phyloP scores from a whole-genome alignment of 768 basidiomycete genomes.

The Neoboletus brunneissimus region DNA sequence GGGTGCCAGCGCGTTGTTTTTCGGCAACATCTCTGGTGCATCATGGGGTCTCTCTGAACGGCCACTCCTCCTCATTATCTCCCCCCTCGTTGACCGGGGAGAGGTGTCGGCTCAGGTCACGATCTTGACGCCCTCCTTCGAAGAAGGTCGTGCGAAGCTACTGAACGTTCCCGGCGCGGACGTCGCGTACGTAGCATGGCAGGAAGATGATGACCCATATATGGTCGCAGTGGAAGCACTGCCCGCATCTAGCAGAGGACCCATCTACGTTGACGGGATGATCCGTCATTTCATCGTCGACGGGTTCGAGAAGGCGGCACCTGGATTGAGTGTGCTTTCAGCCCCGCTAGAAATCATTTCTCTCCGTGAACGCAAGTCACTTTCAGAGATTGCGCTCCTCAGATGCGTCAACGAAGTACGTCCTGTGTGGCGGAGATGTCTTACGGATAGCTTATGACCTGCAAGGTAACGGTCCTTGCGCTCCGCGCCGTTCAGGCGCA shows the following conservation, averaged over 20 bases:
- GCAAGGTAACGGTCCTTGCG: constrained; percentile 72
- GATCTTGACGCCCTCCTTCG: constrained; percentile 75
- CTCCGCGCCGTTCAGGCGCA: constrained; percentile 61
- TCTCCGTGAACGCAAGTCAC: constrained; percentile 73
- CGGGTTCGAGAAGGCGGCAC: constrained; percentile 50
- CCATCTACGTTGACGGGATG: constrained; percentile 59
- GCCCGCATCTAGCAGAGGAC: constrained; percentile 26
- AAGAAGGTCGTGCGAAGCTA: constrained; percentile 63
- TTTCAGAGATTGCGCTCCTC: constrained; percentile 65
- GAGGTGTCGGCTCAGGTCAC: constrained; percentile 44
- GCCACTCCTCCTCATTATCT: constrained; percentile 67
- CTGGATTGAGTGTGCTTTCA: constrained; percentile 38
- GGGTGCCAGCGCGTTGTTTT: constrained; percentile 67
- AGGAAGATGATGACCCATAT: constrained; percentile 70
- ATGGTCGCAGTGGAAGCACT: constrained; percentile 39
- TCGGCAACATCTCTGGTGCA: constrained; percentile 60
- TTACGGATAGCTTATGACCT: neutral
- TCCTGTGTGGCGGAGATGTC: neutral
- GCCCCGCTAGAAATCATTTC: constrained; percentile 55
- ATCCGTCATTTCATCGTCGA: constrained; percentile 64
- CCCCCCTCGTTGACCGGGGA: constrained; percentile 34
- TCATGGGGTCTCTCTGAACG: constrained; percentile 77
- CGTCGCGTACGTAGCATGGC: constrained; percentile 54
- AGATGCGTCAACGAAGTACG: constrained; percentile 77
- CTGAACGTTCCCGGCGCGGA: constrained; percentile 50